Base-by-base conservation (phyloP, 2,329 filamentous ascomycete species). In the Thelonectria discophora region DNA sequence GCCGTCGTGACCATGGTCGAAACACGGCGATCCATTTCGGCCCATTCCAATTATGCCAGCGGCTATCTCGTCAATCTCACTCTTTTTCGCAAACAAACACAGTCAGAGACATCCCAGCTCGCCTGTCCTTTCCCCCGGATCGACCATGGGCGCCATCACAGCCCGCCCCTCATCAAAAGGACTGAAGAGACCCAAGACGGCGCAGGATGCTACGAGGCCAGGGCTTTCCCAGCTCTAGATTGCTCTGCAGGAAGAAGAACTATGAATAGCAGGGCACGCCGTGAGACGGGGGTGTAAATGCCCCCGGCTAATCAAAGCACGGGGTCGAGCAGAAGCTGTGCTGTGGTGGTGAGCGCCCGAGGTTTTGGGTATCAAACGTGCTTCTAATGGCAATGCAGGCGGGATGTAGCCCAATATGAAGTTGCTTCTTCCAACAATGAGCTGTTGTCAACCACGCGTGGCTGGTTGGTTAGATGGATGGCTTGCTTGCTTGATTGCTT, bases 51-150 rank as follows among this genome's bases (percentile, higher is more conserved):
- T n/a, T 32, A 24, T 20, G 15, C 40, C n/a, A 30, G 45, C 53
- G 32, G 34, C 58, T 55, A 47, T 60, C 58, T 55, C 52, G 51
- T 51, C 51, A 51, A 55, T 60, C 58, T 51, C 49, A 47, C 42
- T 43, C 30, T 27, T 45, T 34, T 20, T 15, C 12, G 27, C 21
- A 11, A 30, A 27, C 24, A 40, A 48, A 9, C 18, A 15, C 21
- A n/a, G 18, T 27, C 18, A 21, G 11, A 49, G 32, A 34, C 24
- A 11, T 2, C 9, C 32, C 13, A 55, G 53, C 57, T 40, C 39
- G 56, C 48, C 53, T 57, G 52, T 39, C 61, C 55, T 39, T 15
- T 37, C 11, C 34, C 62, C 52, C 46, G 30, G 61, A 39, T 63
- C 20, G 47, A 37, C 51, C 50, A 55, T 20, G 51, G 27, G 20